Evolutionary conservation across 371 early-diverging fungal species (phyloP).

Genomic region (Mortierella sp.): DNA sequence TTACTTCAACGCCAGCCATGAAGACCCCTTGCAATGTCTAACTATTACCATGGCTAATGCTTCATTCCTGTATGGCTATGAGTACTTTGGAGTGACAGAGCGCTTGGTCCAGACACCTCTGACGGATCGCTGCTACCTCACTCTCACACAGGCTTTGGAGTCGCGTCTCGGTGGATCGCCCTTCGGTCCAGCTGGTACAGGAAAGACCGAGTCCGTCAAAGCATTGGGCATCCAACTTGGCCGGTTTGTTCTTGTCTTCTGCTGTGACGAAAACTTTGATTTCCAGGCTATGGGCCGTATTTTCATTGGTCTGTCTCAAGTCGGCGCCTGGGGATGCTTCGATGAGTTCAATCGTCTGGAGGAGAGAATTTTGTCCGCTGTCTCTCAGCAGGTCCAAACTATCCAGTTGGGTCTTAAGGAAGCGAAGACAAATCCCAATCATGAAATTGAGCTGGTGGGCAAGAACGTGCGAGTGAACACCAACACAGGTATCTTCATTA

Average conservation of each 20-base stretch:
- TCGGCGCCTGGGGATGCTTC: conserved; percentile 99
- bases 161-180: conserved; percentile 95
- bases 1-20: conserved; percentile 79
- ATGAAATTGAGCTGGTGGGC: conserved; percentile 94
- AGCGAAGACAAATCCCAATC: conserved; percentile 68
- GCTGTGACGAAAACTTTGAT: conserved; percentile 99
- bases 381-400: conserved; percentile 98
- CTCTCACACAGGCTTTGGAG: conserved; percentile 97
- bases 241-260: conserved; percentile 97
- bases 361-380: conserved; percentile 97
- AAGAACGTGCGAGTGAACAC: conserved; percentile 87
- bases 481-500: conserved; percentile 98
- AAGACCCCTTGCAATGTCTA: conserved; percentile 81
- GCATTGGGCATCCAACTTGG: conserved; percentile 97
- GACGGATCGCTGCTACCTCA: conserved; percentile 98
- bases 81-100: conserved; percentile 97
- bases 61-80: conserved; percentile 94
- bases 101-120: conserved; percentile 98
- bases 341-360: conserved; percentile 99
- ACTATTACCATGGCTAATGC: conserved; percentile 95
- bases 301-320: conserved; percentile 97
- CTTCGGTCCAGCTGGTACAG: conserved; percentile 98
- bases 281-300: conserved; percentile 99
- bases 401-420: conserved; percentile 95
- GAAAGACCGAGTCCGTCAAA: conserved; percentile 99